Conservation (phyloP, 2,329 filamentous ascomycete species). For the Stromatinia cepivora region DNA sequence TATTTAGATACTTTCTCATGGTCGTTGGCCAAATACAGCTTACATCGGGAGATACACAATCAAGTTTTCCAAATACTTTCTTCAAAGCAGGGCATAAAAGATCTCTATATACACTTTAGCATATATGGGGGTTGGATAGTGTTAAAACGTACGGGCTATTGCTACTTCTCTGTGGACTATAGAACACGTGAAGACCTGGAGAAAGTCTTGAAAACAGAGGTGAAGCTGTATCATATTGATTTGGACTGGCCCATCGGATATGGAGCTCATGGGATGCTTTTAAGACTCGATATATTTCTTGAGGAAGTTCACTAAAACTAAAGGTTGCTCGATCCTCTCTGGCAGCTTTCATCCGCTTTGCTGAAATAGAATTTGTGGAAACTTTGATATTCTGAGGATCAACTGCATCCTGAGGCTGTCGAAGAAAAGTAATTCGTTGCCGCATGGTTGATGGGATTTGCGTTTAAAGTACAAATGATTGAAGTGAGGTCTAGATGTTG, state of each 20-base stretch:
- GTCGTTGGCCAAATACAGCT: neutral
- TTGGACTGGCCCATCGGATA: constrained; percentile 71
- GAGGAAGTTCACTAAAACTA: constrained; percentile 69
- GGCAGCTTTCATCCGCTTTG: constrained; percentile 64
- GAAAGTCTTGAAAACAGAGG: constrained; percentile 75
- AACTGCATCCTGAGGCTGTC: constrained; percentile 62
- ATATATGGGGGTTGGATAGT: neutral
- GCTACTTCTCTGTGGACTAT: constrained; percentile 39
- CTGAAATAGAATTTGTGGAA: constrained; percentile 51
- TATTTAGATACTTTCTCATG: constrained; percentile 20
- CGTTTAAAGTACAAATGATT: neutral
- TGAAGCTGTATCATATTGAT: constrained; percentile 57
- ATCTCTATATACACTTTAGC: constrained; percentile 44
- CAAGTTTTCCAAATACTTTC: constrained; percentile 55
- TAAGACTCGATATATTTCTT: constrained; percentile 63
- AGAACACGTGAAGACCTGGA: constrained; percentile 80
- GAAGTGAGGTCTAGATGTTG: constrained; percentile 11
- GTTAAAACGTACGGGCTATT: constrained; percentile 25
- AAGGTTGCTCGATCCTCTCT: constrained; percentile 81
- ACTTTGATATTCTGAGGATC: constrained; percentile 65
- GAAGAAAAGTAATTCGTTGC: constrained; percentile 77
- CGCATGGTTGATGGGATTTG: constrained; percentile 57
- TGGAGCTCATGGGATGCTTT: constrained; percentile 69
- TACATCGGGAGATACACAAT: constrained; percentile 56
- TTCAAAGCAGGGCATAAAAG: constrained; percentile 60